Conservation (phyloP, 129 eudicot species). For the Rutidosis leptorrhynchoides region DNA sequence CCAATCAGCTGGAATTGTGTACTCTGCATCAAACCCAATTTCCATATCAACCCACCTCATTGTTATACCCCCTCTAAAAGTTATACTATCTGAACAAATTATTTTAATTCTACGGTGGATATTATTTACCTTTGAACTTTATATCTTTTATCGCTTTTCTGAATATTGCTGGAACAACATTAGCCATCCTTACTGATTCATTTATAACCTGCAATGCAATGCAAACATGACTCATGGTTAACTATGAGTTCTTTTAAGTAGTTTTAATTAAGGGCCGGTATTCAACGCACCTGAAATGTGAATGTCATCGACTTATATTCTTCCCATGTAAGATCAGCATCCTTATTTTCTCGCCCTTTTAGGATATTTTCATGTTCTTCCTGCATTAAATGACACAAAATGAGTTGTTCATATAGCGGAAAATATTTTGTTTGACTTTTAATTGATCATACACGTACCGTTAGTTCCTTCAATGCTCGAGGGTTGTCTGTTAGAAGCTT, state of each 20-base stretch:
- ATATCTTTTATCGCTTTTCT: constrained; percentile 65
- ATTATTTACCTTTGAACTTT: constrained; percentile 53
- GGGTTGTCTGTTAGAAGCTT: constrained; percentile 56
- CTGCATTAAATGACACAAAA: constrained; percentile 19
- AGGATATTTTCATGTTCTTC: constrained; percentile 60
- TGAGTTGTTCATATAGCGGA: neutral
- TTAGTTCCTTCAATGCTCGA: constrained; percentile 48
- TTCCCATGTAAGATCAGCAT: constrained; percentile 58
- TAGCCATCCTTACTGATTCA: constrained; percentile 77
- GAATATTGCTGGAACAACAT: constrained; percentile 78
- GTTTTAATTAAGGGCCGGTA: neutral
- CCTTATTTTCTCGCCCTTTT: constrained; percentile 40
- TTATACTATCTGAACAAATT: neutral
- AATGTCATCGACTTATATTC: constrained; percentile 79
- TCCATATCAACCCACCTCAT: constrained; percentile 11
- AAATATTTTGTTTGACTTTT: neutral
- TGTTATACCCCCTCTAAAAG: neutral
- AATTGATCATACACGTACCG: constrained; percentile 25
- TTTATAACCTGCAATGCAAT: constrained; percentile 46
- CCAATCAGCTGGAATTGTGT: constrained; percentile 88
- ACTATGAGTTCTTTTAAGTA: neutral
- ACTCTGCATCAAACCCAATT: constrained; percentile 38
- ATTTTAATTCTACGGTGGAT: neutral
- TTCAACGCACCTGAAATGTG: constrained; percentile 49
- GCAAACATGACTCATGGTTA: neutral